Conservation (phyloP, 83 land plant genomes). For the Thuja plicata region DNA sequence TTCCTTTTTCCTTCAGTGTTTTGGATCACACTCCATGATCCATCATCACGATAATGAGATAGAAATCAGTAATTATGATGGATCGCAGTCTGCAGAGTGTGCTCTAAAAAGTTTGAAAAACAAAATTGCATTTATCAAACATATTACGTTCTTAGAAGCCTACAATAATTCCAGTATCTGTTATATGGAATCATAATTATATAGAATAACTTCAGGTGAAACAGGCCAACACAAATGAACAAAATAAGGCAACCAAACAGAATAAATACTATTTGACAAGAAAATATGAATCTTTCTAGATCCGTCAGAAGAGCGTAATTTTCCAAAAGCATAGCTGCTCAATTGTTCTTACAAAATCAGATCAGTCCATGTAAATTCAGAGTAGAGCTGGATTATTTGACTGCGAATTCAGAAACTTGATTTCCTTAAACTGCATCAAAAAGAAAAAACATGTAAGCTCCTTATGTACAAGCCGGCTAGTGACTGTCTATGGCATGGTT, state of each 20-base stretch:
- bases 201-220: not conserved
- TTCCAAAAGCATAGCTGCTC: not conserved
- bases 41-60: no score
- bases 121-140: not conserved
- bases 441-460: not conserved
- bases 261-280: not conserved
- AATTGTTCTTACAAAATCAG: not conserved
- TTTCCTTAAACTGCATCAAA: not conserved
- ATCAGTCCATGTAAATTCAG: not conserved
- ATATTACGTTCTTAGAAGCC: not conserved
- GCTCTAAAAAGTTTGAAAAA: no score
- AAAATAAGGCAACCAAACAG: not conserved
- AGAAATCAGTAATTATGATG: no score
- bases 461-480: not conserved
- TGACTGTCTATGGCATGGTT: not conserved
- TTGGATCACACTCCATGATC: no score
- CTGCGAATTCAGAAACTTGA: not conserved
- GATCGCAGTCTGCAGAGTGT: no score
- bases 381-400: not conserved
- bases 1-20: no score
- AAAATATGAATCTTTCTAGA: not conserved
- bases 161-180: not conserved
- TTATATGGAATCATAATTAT: not conserved
- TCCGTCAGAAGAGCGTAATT: not conserved
- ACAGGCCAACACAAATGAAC: not conserved